Evolutionary conservation across 192 early-diverging fungal species (phyloP).

Genomic region (Radiomyces spectabilis): DNA sequence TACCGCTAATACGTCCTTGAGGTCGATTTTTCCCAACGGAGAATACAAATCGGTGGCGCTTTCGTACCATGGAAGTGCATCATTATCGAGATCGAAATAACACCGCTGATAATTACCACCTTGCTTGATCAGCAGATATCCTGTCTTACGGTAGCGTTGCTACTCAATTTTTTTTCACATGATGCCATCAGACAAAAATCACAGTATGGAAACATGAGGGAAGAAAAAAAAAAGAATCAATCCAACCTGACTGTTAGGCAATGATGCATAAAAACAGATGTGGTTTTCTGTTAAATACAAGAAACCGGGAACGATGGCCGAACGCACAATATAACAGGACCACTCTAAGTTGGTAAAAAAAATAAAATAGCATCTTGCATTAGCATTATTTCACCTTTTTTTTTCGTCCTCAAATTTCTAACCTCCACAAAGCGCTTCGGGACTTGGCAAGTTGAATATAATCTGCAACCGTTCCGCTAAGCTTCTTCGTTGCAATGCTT

Average conservation of each 20-base stretch:
- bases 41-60: conserved; percentile 52
- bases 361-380: not conserved
- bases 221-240: conserved; percentile 1
- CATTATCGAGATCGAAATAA: conserved; percentile 57
- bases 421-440: not conserved
- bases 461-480: no score
- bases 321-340: conserved; percentile 56
- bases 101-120: conserved; percentile 34
- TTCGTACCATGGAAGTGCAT: conserved; percentile 46
- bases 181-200: not conserved
- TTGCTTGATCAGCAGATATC: conserved; percentile 35
- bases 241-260: conserved; percentile 36
- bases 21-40: conserved; percentile 49
- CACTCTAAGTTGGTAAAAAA: conserved; percentile 34
- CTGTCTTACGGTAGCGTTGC: conserved; percentile 40
- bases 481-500: no score
- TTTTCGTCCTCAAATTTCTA: not conserved
- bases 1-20: conserved; percentile 50
- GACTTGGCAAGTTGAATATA: not conserved
- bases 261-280: conserved; percentile 58
- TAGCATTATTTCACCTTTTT: not conserved
- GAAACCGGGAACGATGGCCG: conserved; percentile 55
- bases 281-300: conserved; percentile 57
- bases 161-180: conserved; percentile 18
- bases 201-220: no score